Conservation (phyloP, 1,284 basidiomycete genomes). For the Irpex sp. region DNA sequence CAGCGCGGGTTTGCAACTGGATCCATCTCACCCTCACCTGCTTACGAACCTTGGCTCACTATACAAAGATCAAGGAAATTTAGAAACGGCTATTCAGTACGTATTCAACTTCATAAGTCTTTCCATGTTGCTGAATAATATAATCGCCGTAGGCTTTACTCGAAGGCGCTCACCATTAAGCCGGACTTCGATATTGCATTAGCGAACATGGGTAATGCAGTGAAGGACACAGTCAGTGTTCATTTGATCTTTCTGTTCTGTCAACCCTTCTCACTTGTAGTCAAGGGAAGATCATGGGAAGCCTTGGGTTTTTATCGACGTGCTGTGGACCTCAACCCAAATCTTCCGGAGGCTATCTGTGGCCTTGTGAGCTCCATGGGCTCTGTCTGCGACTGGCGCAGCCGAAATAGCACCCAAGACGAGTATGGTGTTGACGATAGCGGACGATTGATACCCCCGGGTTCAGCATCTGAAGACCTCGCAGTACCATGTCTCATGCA, state of each 20-base stretch:
- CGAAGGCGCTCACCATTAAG: constrained; percentile 47
- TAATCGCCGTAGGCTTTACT: constrained; percentile 35
- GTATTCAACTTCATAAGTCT: constrained; percentile 14
- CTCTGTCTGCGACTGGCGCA: constrained; percentile 55
- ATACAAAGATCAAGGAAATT: constrained; percentile 54
- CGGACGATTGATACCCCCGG: constrained; percentile 18
- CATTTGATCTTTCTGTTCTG: neutral
- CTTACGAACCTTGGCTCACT: constrained; percentile 61
- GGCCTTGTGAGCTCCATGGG: constrained; percentile 51
- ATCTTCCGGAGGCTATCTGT: constrained; percentile 55
- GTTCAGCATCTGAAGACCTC: constrained; percentile 15
- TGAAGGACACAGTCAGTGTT: constrained; percentile 44
- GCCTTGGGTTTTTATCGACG: constrained; percentile 52
- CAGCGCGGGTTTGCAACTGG: constrained; percentile 48
- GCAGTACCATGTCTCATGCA: constrained; percentile 39
- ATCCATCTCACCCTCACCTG: constrained; percentile 54
- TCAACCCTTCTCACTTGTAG: constrained; percentile 2
- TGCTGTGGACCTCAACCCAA: constrained; percentile 48
- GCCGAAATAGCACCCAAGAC: constrained; percentile 32
- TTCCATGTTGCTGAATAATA: constrained; percentile 1
- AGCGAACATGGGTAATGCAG: constrained; percentile 59
- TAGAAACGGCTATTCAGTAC: constrained; percentile 47
- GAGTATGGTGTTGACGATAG: constrained; percentile 20
- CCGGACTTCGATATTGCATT: constrained; percentile 60
- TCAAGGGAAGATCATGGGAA: constrained; percentile 46